Evolutionary conservation across 768 basidiomycete species (phyloP), one percentile per base, ranked within the genome.

Genomic region (Mycena chlorophos): DNA sequence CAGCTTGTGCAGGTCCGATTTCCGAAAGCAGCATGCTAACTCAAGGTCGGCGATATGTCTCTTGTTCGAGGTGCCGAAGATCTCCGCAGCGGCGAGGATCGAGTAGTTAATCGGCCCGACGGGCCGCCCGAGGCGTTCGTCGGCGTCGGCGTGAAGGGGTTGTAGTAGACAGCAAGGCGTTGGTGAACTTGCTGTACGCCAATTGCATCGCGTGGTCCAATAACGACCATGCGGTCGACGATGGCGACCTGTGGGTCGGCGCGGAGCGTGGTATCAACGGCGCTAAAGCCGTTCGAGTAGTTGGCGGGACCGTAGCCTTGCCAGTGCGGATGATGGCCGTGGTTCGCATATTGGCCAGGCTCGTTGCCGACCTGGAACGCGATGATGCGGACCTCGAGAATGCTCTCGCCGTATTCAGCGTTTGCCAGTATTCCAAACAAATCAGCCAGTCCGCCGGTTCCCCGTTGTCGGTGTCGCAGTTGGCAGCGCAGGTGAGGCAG

Each of bases 301-400:
- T 83, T 74, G 0, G 38, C 34, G 51, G 75, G 72, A 5, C 68
- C 40, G 63, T 85, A 86, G 1, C 58, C 61, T 64, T 56, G 17
- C n/a, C n/a, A n/a, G n/a, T n/a, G n/a, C 1, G 70, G 67, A 20
- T 78, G 74, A 65, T 78, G 76, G 0, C 66, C 67, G 58, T 78
- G 78, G 23, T 59, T 52, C 0, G 61, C 77, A 54, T 82, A 85
- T 39, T 82, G 68, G 67, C 82, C 81, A 12, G 74, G 81, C 69
- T 91, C 88, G 68, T 92, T 91, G 67, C 72, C 89, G 4, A 83
- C 79, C 67, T 91, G 87, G 20, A 89, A 71, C 0, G 87, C 90
- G 31, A 88, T 68, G 14, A 93, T 75, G 57, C 78, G 72, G 55
- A 82, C 72, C 0, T 90, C 91, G 0, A 93, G 74, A 56, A 91